Evolutionary conservation across 2,329 filamentous ascomycete species (phyloP).

Genomic region (Aspergillus hortae): DNA sequence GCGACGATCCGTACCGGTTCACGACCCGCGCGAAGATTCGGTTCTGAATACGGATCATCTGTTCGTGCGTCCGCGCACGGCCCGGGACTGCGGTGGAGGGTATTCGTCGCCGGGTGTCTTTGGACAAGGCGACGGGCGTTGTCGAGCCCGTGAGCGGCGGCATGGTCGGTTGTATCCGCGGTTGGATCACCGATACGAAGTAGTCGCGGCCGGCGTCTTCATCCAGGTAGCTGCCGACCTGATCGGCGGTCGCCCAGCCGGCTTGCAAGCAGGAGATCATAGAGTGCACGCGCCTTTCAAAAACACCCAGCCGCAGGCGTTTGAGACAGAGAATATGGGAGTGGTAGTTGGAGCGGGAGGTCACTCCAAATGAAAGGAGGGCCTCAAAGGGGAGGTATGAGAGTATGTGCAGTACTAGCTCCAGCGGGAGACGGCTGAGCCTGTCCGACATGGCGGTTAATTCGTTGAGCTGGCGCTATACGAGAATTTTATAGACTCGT

Average conservation of each 20-base stretch:
- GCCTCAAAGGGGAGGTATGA: constrained; percentile 26
- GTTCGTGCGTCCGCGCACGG: constrained; percentile 9
- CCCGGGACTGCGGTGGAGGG: not conserved
- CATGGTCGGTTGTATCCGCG: not conserved
- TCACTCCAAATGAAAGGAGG: constrained; percentile 29
- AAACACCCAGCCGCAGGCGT: constrained; percentile 29
- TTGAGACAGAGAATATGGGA: constrained; percentile 27
- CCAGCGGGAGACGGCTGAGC: constrained; percentile 26
- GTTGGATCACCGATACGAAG: constrained; percentile 16
- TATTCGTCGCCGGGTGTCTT: constrained; percentile 1
- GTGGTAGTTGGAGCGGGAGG: constrained; percentile 24
- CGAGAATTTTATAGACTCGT: not conserved
- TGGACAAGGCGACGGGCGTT: not conserved
- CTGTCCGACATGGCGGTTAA: constrained; percentile 11
- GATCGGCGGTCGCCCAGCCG: constrained; percentile 20
- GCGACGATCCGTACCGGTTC: constrained; percentile 23
- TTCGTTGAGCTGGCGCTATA: not conserved
- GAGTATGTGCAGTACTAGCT: constrained; percentile 30
- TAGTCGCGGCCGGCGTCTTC: constrained; percentile 8
- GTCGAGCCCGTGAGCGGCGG: not conserved
- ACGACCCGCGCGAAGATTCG: constrained; percentile 20
- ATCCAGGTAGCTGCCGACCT: constrained; percentile 5
- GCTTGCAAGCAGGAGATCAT: constrained; percentile 29
- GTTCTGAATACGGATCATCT: constrained; percentile 24
- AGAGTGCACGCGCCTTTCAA: constrained; percentile 31